phyloP scores from a whole-genome alignment of 192 early-diverging fungal genomes.

The Entrophospora sp. region DNA sequence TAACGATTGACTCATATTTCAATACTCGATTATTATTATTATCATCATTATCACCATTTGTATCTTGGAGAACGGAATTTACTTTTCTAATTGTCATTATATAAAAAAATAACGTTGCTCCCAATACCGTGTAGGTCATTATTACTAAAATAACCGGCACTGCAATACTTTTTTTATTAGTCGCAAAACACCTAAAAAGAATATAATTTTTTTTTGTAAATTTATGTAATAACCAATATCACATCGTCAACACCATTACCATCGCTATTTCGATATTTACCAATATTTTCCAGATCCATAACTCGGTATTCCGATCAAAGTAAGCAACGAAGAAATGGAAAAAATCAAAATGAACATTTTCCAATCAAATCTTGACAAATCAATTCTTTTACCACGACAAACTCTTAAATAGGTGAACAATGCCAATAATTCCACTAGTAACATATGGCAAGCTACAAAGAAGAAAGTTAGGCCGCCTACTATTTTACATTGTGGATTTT shows the following conservation, averaged over 20 bases:
- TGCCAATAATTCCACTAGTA: neutral
- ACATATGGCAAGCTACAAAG: neutral
- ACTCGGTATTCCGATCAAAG: neutral
- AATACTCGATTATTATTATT: neutral
- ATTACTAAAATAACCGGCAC: neutral
- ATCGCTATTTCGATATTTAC: no score
- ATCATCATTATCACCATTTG: neutral
- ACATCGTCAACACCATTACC: neutral
- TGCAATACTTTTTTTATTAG: neutral
- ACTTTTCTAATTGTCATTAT: neutral
- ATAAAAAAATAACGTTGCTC: neutral
- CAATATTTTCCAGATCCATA: conserved; percentile 11
- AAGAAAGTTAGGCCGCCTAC: conserved; percentile 5
- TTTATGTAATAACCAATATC: neutral
- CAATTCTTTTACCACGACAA: neutral
- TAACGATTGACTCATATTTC: neutral
- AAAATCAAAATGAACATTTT: neutral
- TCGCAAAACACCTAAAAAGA: conserved; percentile 8
- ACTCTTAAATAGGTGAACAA: conserved; percentile 3
- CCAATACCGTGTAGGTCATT: neutral
- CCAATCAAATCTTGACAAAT: conserved; percentile 3
- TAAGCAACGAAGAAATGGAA: neutral
- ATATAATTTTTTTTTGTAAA: neutral
- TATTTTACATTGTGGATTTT: neutral
- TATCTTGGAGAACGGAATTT: neutral